Evolutionary conservation across 1,284 basidiomycete species (phyloP), one percentile per base, ranked within the genome.

Genomic region (Marasmius oreades): DNA sequence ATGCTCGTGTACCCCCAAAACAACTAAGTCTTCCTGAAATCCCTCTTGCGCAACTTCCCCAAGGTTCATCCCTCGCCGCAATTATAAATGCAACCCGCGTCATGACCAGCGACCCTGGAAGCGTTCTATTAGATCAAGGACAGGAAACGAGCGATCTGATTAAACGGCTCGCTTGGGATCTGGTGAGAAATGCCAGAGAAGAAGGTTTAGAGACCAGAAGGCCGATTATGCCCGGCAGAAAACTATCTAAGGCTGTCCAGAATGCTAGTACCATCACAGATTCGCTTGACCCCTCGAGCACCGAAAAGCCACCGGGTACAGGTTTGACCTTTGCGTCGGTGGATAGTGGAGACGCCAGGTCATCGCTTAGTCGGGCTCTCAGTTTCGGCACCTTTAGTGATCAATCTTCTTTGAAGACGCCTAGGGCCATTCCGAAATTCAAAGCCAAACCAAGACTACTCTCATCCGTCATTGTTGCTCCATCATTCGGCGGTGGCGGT

Each of bases 81-180:
- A 90, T 93, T 55, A 79, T 82, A n/a, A 84, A 91, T 56, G 90
- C 90, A 0, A 93, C 88, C n/a, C 84, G 93, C 1, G 88, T 95
- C 36, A 90, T 95, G 85, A 92, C 90, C 0, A 79, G 85, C 2
- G 92, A 92, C 62, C 82, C 91, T 0, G 74, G 78, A 11, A 92
- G 90, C 59, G 84, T 95, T 53, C 78, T 95, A 2, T 75, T 80
- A 1, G 85, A 90, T 62, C 77, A 84, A 53, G 86, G 85, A 0
- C 76, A 71, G 5, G 86, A 86, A 12, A 82, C 86, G 0, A 78
- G 82, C 16, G 73, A 79, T 0, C 72, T 89, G 11, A 74, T 95
- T 24, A 81, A 82, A 0, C 72, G 71, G 43, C 77, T 93, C 3
- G 92, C 93, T 0, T 77, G 90, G 59, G 77, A 82, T 31, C 80